phyloP scores from a whole-genome alignment of 768 basidiomycete species.

The Rhodotorula diobovata region DNA sequence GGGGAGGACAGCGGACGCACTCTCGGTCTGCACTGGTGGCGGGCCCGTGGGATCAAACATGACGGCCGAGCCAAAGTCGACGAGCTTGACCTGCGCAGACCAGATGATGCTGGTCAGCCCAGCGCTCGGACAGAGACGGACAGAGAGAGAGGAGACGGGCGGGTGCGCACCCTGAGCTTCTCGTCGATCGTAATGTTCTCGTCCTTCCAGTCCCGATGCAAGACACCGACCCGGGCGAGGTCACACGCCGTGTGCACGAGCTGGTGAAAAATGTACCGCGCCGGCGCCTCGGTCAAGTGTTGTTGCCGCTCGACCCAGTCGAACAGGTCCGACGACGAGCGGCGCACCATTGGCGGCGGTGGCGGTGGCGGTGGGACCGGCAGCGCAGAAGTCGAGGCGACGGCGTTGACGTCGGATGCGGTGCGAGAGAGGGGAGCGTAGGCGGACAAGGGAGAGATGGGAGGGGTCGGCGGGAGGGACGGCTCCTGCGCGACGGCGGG shows the following conservation, averaged over 20 bases:
- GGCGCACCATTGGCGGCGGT: conserved; percentile 10
- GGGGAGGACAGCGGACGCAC: background rate
- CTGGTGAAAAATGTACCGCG: conserved; percentile 77
- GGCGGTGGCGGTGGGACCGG: background rate
- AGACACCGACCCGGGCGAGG: conserved; percentile 52
- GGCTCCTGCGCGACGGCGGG: conserved; percentile 44
- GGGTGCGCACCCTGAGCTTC: conserved; percentile 8
- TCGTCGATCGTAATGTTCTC: conserved; percentile 51
- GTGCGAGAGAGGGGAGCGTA: background rate
- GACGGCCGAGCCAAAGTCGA: conserved; percentile 88
- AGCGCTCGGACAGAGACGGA: background rate
- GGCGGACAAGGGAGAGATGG: conserved; percentile 13
- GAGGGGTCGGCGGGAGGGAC: conserved; percentile 13
- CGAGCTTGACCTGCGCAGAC: conserved; percentile 64
- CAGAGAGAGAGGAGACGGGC: background rate
- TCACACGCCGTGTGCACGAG: conserved; percentile 78
- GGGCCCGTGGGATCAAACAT: conserved; percentile 61
- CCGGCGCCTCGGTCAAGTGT: conserved; percentile 67
- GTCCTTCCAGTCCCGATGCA: conserved; percentile 51
- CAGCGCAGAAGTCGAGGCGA: background rate
- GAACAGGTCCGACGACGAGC: conserved; percentile 61
- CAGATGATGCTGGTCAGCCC: background rate
- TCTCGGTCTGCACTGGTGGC: conserved; percentile 50
- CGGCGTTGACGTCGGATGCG: background rate
- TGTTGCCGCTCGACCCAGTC: conserved; percentile 89